phyloP scores from a whole-genome alignment of 306 rosid genomes.

The Quercus cerris region DNA sequence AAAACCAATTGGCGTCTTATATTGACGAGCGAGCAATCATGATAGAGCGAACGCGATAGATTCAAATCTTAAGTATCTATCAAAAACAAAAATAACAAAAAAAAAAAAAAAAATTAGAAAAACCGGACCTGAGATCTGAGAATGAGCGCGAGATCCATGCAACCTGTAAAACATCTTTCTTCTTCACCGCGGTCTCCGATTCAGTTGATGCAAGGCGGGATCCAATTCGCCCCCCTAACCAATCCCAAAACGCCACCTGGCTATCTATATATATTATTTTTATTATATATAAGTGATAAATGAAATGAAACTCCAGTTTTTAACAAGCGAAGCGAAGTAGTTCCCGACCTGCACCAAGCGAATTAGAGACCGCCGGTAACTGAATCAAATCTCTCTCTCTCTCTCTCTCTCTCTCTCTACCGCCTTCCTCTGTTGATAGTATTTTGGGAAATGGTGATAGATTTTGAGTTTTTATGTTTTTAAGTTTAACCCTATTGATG shows the following conservation, averaged over 20 bases:
- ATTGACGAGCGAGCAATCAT: too few species aligned
- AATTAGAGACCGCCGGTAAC: conserved; percentile 87
- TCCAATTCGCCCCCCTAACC: conserved; percentile 33
- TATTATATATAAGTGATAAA: too few species aligned
- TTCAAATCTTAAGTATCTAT: too few species aligned
- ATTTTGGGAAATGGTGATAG: too few species aligned
- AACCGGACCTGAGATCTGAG: conserved; percentile 43
- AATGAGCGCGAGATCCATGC: conserved; percentile 23
- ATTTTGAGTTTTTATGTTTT: too few species aligned
- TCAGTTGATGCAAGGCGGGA: conserved; percentile 99
- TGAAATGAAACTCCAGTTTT: too few species aligned
- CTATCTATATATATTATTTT: not conserved
- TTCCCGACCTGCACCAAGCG: conserved; percentile 99
- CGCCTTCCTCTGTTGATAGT: not conserved
- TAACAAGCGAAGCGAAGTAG: conserved; percentile 31
- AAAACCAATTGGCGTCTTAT: too few species aligned
- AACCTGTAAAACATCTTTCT: not conserved
- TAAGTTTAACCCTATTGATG: too few species aligned
- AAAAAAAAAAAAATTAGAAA: not conserved
- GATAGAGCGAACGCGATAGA: too few species aligned
- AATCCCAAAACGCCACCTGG: conserved; percentile 8
- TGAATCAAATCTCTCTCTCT: conserved; percentile 4
- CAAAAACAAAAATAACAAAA: too few species aligned
- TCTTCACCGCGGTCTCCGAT: conserved; percentile 83
- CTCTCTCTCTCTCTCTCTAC: not conserved